These are phyloP conservation scores for Astragalus membranaceus DNA, from an alignment of 306 rosid species.

Conservation along the genomic window DNA sequence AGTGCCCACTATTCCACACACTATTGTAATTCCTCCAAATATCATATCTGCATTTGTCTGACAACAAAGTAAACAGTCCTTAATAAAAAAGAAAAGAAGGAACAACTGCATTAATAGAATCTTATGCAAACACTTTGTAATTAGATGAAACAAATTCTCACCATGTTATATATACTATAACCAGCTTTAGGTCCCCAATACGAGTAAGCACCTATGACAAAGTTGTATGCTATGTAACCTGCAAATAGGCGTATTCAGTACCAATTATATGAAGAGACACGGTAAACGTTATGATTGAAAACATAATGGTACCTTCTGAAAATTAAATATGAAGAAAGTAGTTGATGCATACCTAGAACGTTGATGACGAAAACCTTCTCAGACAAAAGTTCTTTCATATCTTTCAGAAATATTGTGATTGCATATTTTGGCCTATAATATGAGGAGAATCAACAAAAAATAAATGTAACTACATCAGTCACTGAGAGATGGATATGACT, in stretches of 20 bases:
- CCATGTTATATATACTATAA: slow-evolving; percentile 79
- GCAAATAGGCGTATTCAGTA: slow-evolving; percentile 23
- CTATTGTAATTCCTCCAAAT: slow-evolving; percentile 80
- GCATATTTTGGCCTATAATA: slow-evolving; percentile 34
- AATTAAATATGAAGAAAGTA: slow-evolving; percentile 1
- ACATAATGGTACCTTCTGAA: too few relatives aligned
- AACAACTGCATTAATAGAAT: slow-evolving; percentile 1
- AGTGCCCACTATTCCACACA: slow-evolving; percentile 81
- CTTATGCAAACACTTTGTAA: neutral
- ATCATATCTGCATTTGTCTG: slow-evolving; percentile 85
- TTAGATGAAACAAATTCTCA: slow-evolving; percentile 25
- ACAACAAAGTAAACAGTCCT: slow-evolving; percentile 31
- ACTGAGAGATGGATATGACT: neutral
- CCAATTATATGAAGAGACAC: neutral
- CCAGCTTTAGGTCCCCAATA: slow-evolving; percentile 99
- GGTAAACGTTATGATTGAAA: neutral
- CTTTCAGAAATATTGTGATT: slow-evolving; percentile 43
- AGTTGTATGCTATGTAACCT: slow-evolving; percentile 83
- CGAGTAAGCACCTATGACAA: slow-evolving; percentile 87
- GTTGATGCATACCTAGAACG: slow-evolving; percentile 56
- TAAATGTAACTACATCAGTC: neutral
- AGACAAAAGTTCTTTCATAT: slow-evolving; percentile 65
- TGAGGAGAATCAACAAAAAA: neutral
- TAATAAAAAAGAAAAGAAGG: neutral
- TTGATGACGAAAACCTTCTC: slow-evolving; percentile 65